Conservation (phyloP, 2,329 filamentous ascomycete species). For the Nemania abortiva region DNA sequence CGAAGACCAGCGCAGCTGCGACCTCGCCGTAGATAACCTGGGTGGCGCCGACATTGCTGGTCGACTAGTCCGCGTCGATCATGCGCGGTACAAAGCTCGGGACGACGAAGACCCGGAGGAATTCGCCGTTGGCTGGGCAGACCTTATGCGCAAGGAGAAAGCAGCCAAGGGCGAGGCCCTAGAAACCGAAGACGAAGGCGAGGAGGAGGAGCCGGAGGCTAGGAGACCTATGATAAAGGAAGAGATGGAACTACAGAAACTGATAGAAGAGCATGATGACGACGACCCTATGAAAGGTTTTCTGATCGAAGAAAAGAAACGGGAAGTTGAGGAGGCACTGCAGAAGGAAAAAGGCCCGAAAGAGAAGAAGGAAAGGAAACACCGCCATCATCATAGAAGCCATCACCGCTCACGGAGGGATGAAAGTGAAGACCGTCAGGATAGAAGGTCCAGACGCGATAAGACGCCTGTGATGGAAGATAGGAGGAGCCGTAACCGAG, state of each 20-base stretch:
- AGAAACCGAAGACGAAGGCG: slow-evolving; percentile 56
- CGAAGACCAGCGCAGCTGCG: slow-evolving; percentile 95
- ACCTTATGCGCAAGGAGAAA: slow-evolving; percentile 67
- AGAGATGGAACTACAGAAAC: slow-evolving; percentile 79
- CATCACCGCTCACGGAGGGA: slow-evolving; percentile 59
- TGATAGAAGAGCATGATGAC: slow-evolving; percentile 87
- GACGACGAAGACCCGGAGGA: slow-evolving; percentile 79
- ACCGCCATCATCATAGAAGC: slow-evolving; percentile 59
- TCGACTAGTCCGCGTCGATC: slow-evolving; percentile 86
- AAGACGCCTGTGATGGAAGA: slow-evolving; percentile 49
- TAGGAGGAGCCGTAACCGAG: slow-evolving; percentile 42
- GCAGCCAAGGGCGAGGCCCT: slow-evolving; percentile 53
- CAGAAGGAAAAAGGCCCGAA: slow-evolving; percentile 61
- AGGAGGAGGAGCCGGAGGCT: slow-evolving; percentile 54
- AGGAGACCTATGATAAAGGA: slow-evolving; percentile 78
- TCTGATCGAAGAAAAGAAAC: slow-evolving; percentile 89
- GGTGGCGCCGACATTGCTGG: slow-evolving; percentile 87
- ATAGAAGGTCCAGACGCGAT: slow-evolving; percentile 55
- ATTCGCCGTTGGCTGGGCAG: slow-evolving; percentile 69
- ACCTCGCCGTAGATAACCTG: slow-evolving; percentile 95
- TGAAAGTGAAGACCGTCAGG: slow-evolving; percentile 44
- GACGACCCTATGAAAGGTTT: slow-evolving; percentile 98
- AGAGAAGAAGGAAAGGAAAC: slow-evolving; percentile 59
- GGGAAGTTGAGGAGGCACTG: slow-evolving; percentile 81
- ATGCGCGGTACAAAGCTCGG: slow-evolving; percentile 88